A percentile compares a stretch with the other conserved stretches of the same genome.
Conservation (phyloP, 139 green algal genomes). For the Spirogloea muscicola region DNA sequence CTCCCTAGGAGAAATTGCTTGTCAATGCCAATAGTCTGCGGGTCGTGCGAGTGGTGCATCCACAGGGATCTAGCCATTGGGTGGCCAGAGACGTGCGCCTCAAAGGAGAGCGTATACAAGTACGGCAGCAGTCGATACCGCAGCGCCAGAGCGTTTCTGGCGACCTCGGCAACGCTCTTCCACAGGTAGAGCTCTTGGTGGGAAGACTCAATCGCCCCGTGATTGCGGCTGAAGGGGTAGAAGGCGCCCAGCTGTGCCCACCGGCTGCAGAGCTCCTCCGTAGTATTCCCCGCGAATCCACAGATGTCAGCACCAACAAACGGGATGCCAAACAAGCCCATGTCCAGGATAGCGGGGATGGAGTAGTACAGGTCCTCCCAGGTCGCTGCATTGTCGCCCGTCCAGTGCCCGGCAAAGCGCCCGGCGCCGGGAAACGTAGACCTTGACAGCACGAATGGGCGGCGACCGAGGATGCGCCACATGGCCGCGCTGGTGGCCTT, state of each 20-base stretch:
- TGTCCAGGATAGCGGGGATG: slow-evolving; percentile 49
- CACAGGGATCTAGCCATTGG: slow-evolving; percentile 68
- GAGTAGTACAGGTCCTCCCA: slow-evolving; percentile 50
- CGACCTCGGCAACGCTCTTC: slow-evolving; percentile 55
- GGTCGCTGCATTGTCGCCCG: slow-evolving; percentile 59
- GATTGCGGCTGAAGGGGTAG: slow-evolving; percentile 61
- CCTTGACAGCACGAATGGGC: slow-evolving; percentile 60
- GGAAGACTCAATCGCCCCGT: slow-evolving; percentile 46
- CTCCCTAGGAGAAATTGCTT: slow-evolving; percentile 67
- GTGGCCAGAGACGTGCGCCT: slow-evolving; percentile 45
- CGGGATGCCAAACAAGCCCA: slow-evolving; percentile 48
- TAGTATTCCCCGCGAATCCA: slow-evolving; percentile 47
- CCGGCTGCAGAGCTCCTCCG: slow-evolving; percentile 57
- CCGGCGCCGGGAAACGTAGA: slow-evolving; percentile 53
- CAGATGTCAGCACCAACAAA: slow-evolving; percentile 46
- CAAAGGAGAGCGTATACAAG: slow-evolving; percentile 61
- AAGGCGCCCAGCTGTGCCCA: slow-evolving; percentile 61
- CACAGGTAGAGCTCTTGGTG: slow-evolving; percentile 63
- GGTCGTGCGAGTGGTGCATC: slow-evolving; percentile 49
- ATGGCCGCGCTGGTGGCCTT: background rate
- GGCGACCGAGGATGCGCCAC: background rate
- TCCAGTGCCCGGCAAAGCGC: slow-evolving; percentile 64
- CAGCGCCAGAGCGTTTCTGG: slow-evolving; percentile 51
- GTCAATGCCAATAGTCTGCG: slow-evolving; percentile 6
- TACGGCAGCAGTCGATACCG: slow-evolving; percentile 69